A percentile compares a stretch with the other conserved stretches of the same genome.
Conservation (phyloP, 108 stramenopile genomes). For the Mayamaea pseudoterrestris region DNA sequence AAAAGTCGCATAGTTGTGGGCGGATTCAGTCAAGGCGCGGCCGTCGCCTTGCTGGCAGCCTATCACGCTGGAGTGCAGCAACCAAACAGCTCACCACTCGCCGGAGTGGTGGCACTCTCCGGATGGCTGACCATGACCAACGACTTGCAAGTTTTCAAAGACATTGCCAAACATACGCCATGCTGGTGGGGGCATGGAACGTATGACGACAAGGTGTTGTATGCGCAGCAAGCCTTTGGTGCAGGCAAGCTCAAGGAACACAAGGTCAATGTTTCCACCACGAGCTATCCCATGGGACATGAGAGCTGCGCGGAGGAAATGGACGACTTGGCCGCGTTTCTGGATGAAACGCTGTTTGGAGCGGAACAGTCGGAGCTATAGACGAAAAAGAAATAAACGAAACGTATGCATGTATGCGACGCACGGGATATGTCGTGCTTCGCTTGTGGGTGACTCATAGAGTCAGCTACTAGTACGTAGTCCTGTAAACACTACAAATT, state of each 20-base stretch:
- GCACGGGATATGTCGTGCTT: too few relatives aligned
- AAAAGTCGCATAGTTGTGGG: slow-evolving; percentile 56
- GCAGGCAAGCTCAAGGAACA: slow-evolving; percentile 30
- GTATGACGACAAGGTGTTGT: slow-evolving; percentile 72
- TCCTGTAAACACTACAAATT: too few relatives aligned
- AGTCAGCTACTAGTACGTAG: too few relatives aligned
- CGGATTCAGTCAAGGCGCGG: slow-evolving; percentile 77
- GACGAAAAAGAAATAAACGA: too few relatives aligned
- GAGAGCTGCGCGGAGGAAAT: slow-evolving; percentile 46
- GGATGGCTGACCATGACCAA: slow-evolving; percentile 68
- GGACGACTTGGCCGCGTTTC: slow-evolving; percentile 51
- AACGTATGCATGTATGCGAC: too few relatives aligned
- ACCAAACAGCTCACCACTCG: slow-evolving; percentile 19
- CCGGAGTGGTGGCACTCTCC: slow-evolving; percentile 54
- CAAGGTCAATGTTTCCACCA: slow-evolving; percentile 18
- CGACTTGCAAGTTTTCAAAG: slow-evolving; percentile 13
- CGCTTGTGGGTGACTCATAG: too few relatives aligned
- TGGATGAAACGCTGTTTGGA: slow-evolving; percentile 36
- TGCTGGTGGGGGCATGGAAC: slow-evolving; percentile 75
- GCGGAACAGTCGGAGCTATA: too few relatives aligned
- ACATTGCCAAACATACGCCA: slow-evolving; percentile 40
- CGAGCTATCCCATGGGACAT: slow-evolving; percentile 62
- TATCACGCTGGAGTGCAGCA: slow-evolving; percentile 38
- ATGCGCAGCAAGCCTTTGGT: slow-evolving; percentile 64
- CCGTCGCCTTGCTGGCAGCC: slow-evolving; percentile 56